These are phyloP conservation scores for Carex scoparia DNA, from an alignment of 176 grass and related monocot genomes.

Conservation along the genomic window DNA sequence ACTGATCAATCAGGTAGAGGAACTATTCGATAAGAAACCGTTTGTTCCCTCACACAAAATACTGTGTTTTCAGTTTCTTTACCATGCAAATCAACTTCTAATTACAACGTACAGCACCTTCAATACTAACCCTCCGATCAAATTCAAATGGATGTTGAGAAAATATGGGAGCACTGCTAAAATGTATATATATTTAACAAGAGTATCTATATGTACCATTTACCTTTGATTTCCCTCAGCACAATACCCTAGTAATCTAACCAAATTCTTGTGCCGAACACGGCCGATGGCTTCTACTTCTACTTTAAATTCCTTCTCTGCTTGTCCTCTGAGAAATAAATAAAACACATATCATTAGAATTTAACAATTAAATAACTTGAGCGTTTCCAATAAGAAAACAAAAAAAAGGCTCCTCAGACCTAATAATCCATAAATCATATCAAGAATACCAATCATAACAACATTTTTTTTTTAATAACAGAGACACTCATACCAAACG, in stretches of 20 bases:
- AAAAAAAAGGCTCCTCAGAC: constrained; percentile 10
- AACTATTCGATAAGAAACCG: not conserved
- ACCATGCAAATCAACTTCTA: not conserved
- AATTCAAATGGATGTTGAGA: not conserved
- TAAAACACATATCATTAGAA: constrained; percentile 19
- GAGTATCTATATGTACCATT: not conserved
- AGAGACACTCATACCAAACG: not conserved
- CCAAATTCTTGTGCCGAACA: constrained; percentile 95
- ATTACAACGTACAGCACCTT: not conserved
- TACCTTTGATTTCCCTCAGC: constrained; percentile 96
- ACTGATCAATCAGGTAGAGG: not conserved
- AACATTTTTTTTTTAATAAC: not conserved
- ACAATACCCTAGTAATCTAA: constrained; percentile 84
- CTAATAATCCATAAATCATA: not conserved
- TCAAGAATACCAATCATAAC: constrained; percentile 20
- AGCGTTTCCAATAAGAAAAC: constrained; percentile 1
- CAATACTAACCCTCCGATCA: not conserved
- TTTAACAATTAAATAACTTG: constrained; percentile 15
- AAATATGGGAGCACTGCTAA: not conserved
- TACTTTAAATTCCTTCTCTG: constrained; percentile 96
- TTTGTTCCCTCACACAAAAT: not conserved
- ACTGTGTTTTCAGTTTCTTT: not conserved
- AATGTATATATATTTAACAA: constrained; percentile 10
- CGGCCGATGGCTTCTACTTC: constrained; percentile 97
- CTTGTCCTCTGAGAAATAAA: constrained; percentile 70